phyloP scores from a whole-genome alignment of 345 rosid species.

The Sonneratia alba region DNA sequence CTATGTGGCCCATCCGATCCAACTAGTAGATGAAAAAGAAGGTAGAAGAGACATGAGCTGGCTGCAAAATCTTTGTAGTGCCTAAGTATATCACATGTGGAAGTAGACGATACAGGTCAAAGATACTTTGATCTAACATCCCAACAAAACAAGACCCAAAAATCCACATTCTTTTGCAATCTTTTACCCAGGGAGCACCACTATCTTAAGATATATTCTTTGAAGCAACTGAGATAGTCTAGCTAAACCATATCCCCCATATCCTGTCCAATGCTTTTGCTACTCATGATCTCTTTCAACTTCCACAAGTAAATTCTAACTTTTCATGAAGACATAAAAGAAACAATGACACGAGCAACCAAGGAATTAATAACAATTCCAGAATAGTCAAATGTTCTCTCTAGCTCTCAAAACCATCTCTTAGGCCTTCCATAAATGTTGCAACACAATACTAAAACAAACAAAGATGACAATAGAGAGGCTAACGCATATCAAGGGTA shows the following conservation, averaged over 20 bases:
- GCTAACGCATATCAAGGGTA: neutral
- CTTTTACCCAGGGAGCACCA: neutral
- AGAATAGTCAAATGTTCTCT: neutral
- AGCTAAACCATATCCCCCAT: neutral
- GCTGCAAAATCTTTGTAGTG: neutral
- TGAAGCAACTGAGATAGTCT: neutral
- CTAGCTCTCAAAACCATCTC: neutral
- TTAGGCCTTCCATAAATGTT: neutral
- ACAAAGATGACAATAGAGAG: neutral
- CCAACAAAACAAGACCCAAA: neutral
- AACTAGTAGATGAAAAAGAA: constrained; percentile 41
- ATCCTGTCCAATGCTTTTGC: neutral
- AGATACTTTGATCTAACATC: neutral
- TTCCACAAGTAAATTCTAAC: neutral
- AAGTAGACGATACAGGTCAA: neutral
- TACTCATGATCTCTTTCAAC: neutral
- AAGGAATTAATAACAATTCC: neutral
- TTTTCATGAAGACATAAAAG: neutral
- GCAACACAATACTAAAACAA: neutral
- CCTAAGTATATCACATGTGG: neutral
- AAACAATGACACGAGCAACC: neutral
- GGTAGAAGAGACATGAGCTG: constrained; percentile 10
- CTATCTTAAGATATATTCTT: neutral
- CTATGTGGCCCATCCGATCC: constrained; percentile 66
- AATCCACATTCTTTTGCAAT: neutral